Evolutionary conservation across 2,329 filamentous ascomycete species (phyloP).

Genomic region (Fusarium oxysporum): DNA sequence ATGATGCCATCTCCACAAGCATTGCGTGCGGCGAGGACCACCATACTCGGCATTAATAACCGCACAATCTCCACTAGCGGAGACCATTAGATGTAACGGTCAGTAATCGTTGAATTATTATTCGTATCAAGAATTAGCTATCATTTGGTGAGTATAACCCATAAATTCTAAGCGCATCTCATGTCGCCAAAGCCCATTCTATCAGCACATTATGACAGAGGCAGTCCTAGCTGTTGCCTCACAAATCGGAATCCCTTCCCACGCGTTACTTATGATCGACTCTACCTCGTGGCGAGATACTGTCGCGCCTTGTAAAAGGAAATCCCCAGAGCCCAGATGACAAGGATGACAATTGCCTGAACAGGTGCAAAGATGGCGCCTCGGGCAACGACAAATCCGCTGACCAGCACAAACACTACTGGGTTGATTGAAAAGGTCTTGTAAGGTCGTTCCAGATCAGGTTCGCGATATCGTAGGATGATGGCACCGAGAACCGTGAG

Average conservation of each 20-base stretch:
- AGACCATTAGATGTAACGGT: neutral
- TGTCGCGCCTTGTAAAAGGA: conserved; percentile 52
- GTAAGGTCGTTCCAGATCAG: conserved; percentile 65
- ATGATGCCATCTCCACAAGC: neutral
- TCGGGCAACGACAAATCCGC: conserved; percentile 68
- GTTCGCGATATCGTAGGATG: conserved; percentile 67
- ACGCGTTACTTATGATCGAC: no score
- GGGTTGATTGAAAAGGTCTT: conserved; percentile 64
- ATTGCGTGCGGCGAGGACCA: neutral
- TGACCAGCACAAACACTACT: conserved; percentile 65
- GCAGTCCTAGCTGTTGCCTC: neutral
- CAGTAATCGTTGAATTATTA: fast-evolving
- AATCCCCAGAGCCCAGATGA: conserved; percentile 62
- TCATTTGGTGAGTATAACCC: no score
- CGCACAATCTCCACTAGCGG: neutral
- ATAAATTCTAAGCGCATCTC: fast-evolving
- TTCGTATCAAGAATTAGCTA: neutral
- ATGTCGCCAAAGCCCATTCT: neutral
- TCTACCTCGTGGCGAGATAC: conserved; percentile 4
- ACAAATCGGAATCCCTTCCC: no score
- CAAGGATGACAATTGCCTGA: conserved; percentile 64
- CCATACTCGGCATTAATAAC: neutral
- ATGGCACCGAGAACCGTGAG: conserved; percentile 70
- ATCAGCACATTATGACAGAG: fast-evolving
- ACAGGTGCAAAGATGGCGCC: conserved; percentile 69